A percentile compares a stretch with the other conserved stretches of the same genome.
Evolutionary conservation across 352 stramenopile species (phyloP).

Genomic region (Phytophthora multivora): DNA sequence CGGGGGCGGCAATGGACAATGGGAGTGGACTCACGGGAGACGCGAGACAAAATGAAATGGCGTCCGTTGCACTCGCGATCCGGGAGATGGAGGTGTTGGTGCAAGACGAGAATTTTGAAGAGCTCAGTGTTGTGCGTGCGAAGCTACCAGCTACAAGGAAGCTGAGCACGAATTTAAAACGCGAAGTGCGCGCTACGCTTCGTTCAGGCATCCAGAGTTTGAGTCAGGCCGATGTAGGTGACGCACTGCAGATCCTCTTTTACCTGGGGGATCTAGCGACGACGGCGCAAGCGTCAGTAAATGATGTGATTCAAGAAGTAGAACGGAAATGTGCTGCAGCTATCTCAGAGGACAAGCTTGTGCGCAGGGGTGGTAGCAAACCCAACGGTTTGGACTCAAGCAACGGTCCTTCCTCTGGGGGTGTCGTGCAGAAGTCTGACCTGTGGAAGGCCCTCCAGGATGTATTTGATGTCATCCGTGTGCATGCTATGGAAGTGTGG

Average conservation of each 20-base stretch:
- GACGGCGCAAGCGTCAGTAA: constrained; percentile 75
- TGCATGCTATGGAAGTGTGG: constrained; percentile 82
- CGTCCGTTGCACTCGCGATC: constrained; percentile 69
- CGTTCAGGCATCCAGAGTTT: constrained; percentile 54
- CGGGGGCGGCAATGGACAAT: constrained; percentile 4
- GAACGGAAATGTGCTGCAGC: constrained; percentile 63
- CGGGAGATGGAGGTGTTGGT: constrained; percentile 70
- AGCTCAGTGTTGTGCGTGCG: constrained; percentile 67
- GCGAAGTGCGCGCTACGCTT: constrained; percentile 58
- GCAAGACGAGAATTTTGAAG: constrained; percentile 59
- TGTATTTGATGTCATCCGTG: constrained; percentile 72
- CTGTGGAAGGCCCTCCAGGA: constrained; percentile 84
- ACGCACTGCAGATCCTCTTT: constrained; percentile 82
- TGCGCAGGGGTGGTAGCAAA: constrained; percentile 27
- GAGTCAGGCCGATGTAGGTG: constrained; percentile 72
- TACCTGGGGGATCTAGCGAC: constrained; percentile 68
- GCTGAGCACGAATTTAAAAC: constrained; percentile 51
- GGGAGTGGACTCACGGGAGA: constrained; percentile 13
- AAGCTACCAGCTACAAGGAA: constrained; percentile 56
- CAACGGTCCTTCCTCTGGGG: constrained; percentile 26
- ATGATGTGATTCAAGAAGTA: constrained; percentile 84
- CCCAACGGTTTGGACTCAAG: constrained; percentile 28
- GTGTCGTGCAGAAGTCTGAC: constrained; percentile 62
- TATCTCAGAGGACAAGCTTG: constrained; percentile 71
- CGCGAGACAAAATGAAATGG: constrained; percentile 51